A percentile compares a stretch with the other conserved stretches of the same genome.
phyloP scores from a whole-genome alignment of 805 yeast species.

The Dipodascopsis uninucleata region DNA sequence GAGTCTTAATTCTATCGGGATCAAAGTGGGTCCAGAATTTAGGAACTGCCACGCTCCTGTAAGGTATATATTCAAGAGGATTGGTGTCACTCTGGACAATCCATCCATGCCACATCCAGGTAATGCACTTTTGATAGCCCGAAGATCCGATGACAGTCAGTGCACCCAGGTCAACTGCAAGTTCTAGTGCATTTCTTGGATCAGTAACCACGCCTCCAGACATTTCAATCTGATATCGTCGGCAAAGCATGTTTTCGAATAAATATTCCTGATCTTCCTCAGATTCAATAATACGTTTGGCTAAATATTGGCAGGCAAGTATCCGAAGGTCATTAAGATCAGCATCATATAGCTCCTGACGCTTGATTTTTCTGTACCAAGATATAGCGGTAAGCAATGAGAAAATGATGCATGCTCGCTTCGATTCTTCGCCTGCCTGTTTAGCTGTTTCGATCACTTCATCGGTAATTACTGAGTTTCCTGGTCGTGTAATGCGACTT shows the following conservation, averaged over 20 bases:
- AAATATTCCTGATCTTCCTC: slow-evolving; percentile 45
- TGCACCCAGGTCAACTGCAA: slow-evolving; percentile 82
- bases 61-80: slow-evolving; percentile 64
- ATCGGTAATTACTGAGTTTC: slow-evolving; percentile 53
- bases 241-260: slow-evolving; percentile 67
- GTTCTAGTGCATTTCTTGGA: slow-evolving; percentile 74
- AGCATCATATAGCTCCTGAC: slow-evolving; percentile 61
- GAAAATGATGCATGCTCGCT: slow-evolving; percentile 62
- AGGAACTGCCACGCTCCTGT: slow-evolving; percentile 55
- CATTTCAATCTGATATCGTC: slow-evolving; percentile 56
- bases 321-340: slow-evolving; percentile 59
- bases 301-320: slow-evolving; percentile 68
- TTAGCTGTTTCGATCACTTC: slow-evolving; percentile 58
- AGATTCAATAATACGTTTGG: slow-evolving; percentile 63
- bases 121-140: slow-evolving; percentile 81
- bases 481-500: slow-evolving; percentile 49
- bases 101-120: slow-evolving; percentile 95
- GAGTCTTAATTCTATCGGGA: slow-evolving; percentile 79
- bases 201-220: slow-evolving; percentile 52
- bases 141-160: slow-evolving; percentile 71
- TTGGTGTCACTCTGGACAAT: slow-evolving; percentile 69
- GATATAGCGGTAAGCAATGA: slow-evolving; percentile 68
- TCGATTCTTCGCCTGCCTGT: slow-evolving; percentile 78
- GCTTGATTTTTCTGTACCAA: slow-evolving; percentile 68
- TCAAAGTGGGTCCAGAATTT: slow-evolving; percentile 62